Conservation (phyloP, 805 yeast genomes). For the Candida berthetii region DNA sequence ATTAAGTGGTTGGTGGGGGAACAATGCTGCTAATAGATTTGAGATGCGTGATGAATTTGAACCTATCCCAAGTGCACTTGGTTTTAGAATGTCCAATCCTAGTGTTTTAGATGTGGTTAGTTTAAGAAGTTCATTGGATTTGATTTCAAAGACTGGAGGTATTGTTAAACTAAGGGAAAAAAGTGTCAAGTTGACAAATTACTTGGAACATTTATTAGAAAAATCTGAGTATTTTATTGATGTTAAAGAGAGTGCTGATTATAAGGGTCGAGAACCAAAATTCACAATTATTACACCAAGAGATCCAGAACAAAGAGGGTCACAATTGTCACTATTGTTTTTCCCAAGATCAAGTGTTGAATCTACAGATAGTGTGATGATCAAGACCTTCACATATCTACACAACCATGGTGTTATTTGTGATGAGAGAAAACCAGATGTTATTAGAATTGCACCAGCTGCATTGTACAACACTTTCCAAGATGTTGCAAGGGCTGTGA, state of each 20-base stretch:
- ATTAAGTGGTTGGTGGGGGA: conserved; percentile 98
- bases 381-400: conserved; percentile 44
- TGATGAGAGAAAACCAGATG: conserved; percentile 88
- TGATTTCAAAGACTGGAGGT: conserved; percentile 60
- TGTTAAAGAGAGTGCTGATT: conserved; percentile 17
- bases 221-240: conserved; percentile 39
- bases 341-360: conserved; percentile 35
- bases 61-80: conserved; percentile 81
- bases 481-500: conserved; percentile 48
- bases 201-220: conserved; percentile 41
- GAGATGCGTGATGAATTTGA: conserved; percentile 73
- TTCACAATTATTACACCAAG: conserved; percentile 74
- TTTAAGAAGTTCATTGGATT: conserved; percentile 56
- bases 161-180: conserved; percentile 48
- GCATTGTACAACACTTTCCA: conserved; percentile 76
- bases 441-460: conserved; percentile 82
- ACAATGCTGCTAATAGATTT: conserved; percentile 62
- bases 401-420: conserved; percentile 59
- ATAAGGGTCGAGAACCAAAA: conserved; percentile 22
- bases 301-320: conserved; percentile 55
- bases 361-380: conserved; percentile 49
- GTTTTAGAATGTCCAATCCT: conserved; percentile 88
- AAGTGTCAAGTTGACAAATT: conserved; percentile 51
- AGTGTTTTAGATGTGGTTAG: conserved; percentile 82
- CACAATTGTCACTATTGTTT: conserved; percentile 77